These are phyloP conservation scores for Talaromyces sp. DNA, from an alignment of 2,329 filamentous ascomycete genomes.

Conservation along the genomic window DNA sequence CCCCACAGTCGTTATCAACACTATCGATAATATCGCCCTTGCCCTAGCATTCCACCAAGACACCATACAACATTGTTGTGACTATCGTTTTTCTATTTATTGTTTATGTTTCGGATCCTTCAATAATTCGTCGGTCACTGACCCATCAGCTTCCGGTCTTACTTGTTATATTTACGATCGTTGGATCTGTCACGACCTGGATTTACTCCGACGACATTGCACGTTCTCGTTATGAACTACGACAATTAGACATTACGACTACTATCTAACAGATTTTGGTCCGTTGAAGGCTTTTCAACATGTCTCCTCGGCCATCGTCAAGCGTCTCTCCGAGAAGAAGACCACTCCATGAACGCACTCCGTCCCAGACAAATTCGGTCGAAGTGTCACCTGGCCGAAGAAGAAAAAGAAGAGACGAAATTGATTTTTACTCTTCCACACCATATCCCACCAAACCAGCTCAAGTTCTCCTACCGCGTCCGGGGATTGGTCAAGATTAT, in stretches of 20 bases:
- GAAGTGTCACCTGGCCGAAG: slow-evolving; percentile 39
- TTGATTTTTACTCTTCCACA: slow-evolving; percentile 39
- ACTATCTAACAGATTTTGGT: background rate
- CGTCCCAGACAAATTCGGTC: slow-evolving; percentile 41
- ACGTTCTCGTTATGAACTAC: slow-evolving; percentile 16
- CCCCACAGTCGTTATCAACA: slow-evolving; percentile 18
- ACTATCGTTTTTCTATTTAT: slow-evolving; percentile 19
- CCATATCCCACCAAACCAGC: slow-evolving; percentile 48
- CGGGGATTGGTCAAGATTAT: slow-evolving; percentile 37
- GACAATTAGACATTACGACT: slow-evolving; percentile 5
- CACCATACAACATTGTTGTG: slow-evolving; percentile 13
- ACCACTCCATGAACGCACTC: slow-evolving; percentile 46
- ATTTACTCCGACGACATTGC: slow-evolving; percentile 16
- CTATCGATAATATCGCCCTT: slow-evolving; percentile 15
- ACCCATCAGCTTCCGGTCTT: background rate
- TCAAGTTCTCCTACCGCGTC: slow-evolving; percentile 43
- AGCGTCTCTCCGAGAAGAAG: slow-evolving; percentile 37
- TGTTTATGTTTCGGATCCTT: slow-evolving; percentile 11
- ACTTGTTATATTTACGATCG: slow-evolving; percentile 16
- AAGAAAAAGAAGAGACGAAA: slow-evolving; percentile 35
- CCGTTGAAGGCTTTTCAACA: background rate
- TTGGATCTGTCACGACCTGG: slow-evolving; percentile 17
- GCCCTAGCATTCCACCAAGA: slow-evolving; percentile 19
- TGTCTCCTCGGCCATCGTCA: slow-evolving; percentile 22
- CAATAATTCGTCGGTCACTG: slow-evolving; percentile 2